A percentile compares a stretch with the other conserved stretches of the same genome.
Evolutionary conservation across 768 basidiomycete species (phyloP).

Genomic region (Podaxis sp.): DNA sequence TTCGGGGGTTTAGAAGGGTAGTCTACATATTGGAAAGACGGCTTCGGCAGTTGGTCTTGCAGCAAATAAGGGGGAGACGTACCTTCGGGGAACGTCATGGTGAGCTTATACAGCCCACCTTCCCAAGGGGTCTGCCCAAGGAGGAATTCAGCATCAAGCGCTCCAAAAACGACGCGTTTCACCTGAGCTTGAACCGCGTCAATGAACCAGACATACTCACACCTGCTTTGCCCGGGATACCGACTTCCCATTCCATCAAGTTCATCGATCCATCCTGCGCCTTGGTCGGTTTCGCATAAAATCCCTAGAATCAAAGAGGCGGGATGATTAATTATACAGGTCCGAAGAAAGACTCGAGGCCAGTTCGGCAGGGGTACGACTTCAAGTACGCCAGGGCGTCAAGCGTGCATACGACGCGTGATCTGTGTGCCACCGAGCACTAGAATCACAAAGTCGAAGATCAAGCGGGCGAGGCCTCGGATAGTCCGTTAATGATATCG

Average conservation of each 20-base stretch:
- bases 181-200: conserved; percentile 19
- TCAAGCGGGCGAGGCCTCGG: neutral
- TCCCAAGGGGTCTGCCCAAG: conserved; percentile 88
- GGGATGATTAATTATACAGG: neutral
- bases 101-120: conserved; percentile 89
- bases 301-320: conserved; percentile 60
- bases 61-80: conserved; percentile 1
- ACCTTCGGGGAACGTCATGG: conserved; percentile 98
- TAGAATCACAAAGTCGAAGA: neutral
- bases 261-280: conserved; percentile 92
- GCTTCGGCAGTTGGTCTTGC: neutral
- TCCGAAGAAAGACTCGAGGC: neutral
- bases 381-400: too few relatives aligned
- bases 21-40: conserved; percentile 45
- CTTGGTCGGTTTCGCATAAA: conserved; percentile 94
- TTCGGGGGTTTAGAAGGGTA: conserved; percentile 96
- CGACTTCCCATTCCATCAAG: conserved; percentile 97
- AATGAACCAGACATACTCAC: conserved; percentile 49
- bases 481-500: neutral
- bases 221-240: conserved; percentile 89
- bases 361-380: neutral
- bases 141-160: conserved; percentile 19
- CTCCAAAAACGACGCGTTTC: neutral
- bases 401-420: neutral
- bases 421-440: neutral